Evolutionary conservation across 192 early-diverging fungal genomes (phyloP).

Genomic region (Backusella macrospora): DNA sequence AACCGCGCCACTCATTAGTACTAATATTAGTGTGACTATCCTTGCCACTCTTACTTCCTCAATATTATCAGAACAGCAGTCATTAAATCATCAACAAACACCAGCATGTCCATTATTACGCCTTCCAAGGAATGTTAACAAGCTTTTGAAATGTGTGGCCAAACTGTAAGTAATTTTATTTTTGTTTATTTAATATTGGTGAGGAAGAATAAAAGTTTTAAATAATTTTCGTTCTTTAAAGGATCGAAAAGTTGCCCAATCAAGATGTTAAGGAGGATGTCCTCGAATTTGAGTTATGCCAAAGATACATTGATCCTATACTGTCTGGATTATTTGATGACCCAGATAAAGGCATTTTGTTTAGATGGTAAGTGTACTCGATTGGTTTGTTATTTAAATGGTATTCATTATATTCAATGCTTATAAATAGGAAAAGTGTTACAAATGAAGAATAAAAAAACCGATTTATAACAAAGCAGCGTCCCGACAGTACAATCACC

Average conservation of each 20-base stretch:
- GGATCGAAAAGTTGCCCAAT: slow-evolving; percentile 14
- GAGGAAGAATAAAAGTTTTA: slow-evolving; percentile 13
- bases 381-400: slow-evolving; percentile 8
- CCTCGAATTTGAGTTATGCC: slow-evolving; percentile 14
- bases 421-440: slow-evolving; percentile 10
- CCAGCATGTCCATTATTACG: too few relatives aligned
- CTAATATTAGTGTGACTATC: too few relatives aligned
- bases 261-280: slow-evolving; percentile 15
- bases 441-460: slow-evolving; percentile 13
- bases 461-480: slow-evolving; percentile 10
- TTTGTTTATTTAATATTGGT: slow-evolving; percentile 5
- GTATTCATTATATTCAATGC: slow-evolving; percentile 12
- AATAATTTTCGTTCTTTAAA: slow-evolving; percentile 7
- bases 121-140: too few relatives aligned
- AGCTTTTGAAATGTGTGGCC: slow-evolving; percentile 11
- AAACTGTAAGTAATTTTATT: slow-evolving; percentile 10
- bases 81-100: too few relatives aligned
- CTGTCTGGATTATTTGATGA: slow-evolving; percentile 13
- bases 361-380: slow-evolving; percentile 1
- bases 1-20: slow-evolving; percentile 13
- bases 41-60: too few relatives aligned
- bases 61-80: too few relatives aligned
- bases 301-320: slow-evolving; percentile 9
- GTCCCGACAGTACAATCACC: slow-evolving; percentile 10
- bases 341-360: slow-evolving; percentile 12